phyloP scores from a whole-genome alignment of 345 rosid species.

The Eucalyptus fibrosa region DNA sequence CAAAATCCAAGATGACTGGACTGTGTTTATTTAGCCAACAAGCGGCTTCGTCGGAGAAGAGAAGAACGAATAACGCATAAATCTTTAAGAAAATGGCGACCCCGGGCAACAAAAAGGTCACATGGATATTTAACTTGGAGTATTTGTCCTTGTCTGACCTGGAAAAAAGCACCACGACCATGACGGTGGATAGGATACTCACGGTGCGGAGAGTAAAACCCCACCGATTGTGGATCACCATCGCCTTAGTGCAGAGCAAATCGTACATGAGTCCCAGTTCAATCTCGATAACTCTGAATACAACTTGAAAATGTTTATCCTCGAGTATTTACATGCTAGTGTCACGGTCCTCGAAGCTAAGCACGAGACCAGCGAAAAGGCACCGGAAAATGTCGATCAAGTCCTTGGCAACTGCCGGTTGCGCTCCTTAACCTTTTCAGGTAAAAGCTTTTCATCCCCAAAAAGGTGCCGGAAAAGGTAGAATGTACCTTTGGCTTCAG shows the following conservation, averaged over 20 bases:
- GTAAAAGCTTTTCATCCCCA: too few relatives aligned
- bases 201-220: conserved; percentile 3
- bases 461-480: accelerated
- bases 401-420: not conserved
- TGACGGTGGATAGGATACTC: not conserved
- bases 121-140: not conserved
- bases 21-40: not conserved
- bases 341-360: not conserved
- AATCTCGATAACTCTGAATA: conserved; percentile 9
- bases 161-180: not conserved
- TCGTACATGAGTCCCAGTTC: conserved; percentile 11
- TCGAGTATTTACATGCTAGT: not conserved
- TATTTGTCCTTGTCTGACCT: not conserved
- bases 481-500: too few relatives aligned
- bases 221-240: not conserved
- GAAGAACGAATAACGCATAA: not conserved
- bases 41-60: not conserved
- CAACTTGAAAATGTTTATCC: not conserved
- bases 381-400: not conserved
- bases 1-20: accelerated
- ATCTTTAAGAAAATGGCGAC: not conserved
- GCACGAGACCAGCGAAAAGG: not conserved
- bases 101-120: not conserved
- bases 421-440: too few relatives aligned
- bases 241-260: conserved; percentile 22